Base-by-base conservation (phyloP, 1,284 basidiomycete species). In the Neonothopanus nambi region DNA sequence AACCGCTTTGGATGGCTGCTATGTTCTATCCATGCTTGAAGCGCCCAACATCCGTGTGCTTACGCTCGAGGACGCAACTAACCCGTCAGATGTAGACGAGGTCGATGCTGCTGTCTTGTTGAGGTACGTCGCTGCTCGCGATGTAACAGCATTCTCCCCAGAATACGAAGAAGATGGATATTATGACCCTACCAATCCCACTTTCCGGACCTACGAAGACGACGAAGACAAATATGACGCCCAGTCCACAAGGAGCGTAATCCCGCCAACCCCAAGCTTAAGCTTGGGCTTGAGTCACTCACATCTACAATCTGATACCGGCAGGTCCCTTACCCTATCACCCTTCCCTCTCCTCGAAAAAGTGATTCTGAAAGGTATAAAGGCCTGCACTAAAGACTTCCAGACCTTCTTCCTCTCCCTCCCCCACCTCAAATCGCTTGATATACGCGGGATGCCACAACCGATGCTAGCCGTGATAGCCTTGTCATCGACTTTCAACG, bases 11-110 rank as follows among this genome's bases (percentile, higher is more conserved):
- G 73, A 77, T 36, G 75, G 66, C 1, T 65, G 67, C 20, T 59
- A 64, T 4, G 54, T 75, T 15, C 64, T 80, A 11, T 62, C 68
- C 47, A 55, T 73, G 15, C 52, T 81, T 23, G 57, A 71, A 47
- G 71, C 72, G 9, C 70, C 73, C 1, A 66, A 67, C 40, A 57
- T 69, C 2, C 60, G 57, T 41, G 55, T 54, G 6, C 62, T 79
- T 20, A 60, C 61, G 1, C 57, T 80, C 2, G 73, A 77, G 51
- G 75, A 78, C 55, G 67, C 67, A 12, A 72, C 67, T 5, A 70
- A 77, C 57, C 70, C 71, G 17, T 70, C 64, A 24, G 69, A 67
- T 36, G 60, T 65, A 24, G 65, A 68, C 33, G 69, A 70, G 11
- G 60, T 73, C 39, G 71, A 78, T 54, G 73, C 67, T 1, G 63